These are phyloP conservation scores for Clarireedia sp. DNA, from an alignment of 2,329 filamentous ascomycete species.

Conservation along the genomic window DNA sequence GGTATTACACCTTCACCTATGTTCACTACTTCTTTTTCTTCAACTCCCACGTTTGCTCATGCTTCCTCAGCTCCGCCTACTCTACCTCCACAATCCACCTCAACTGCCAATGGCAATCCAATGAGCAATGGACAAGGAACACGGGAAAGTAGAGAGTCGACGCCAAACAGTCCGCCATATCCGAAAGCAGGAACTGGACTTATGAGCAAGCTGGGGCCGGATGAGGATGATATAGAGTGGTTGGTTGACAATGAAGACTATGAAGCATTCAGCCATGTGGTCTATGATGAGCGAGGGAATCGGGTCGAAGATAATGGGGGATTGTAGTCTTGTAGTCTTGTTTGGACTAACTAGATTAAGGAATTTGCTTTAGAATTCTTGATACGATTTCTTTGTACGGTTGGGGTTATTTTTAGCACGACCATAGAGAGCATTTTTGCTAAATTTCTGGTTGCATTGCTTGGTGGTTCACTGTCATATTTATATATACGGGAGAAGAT, in stretches of 20 bases:
- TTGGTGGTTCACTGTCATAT: too few species aligned
- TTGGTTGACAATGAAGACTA: slow-evolving; percentile 46
- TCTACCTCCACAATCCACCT: slow-evolving; percentile 12
- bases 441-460: too few species aligned
- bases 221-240: slow-evolving; percentile 53
- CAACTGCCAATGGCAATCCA: slow-evolving; percentile 10
- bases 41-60: slow-evolving; percentile 51
- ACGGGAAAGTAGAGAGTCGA: slow-evolving; percentile 38
- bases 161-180: slow-evolving; percentile 52
- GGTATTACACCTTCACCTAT: slow-evolving; percentile 1
- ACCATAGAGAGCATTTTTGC: too few species aligned
- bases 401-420: too few species aligned
- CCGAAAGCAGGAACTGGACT: slow-evolving; percentile 56
- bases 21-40: slow-evolving; percentile 34
- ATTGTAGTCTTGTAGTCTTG: too few species aligned
- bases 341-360: too few species aligned
- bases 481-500: too few species aligned
- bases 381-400: too few species aligned
- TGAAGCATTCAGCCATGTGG: slow-evolving; percentile 28
- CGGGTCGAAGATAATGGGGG: slow-evolving; percentile 19
- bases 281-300: slow-evolving; percentile 24
- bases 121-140: slow-evolving; percentile 19
- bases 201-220: slow-evolving; percentile 41
- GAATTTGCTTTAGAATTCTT: too few species aligned
- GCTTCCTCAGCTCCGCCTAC: slow-evolving; percentile 21